A percentile compares a stretch with the other conserved stretches of the same genome.
phyloP scores from a whole-genome alignment of 345 rosid genomes.

The Rubroshorea leprosula region DNA sequence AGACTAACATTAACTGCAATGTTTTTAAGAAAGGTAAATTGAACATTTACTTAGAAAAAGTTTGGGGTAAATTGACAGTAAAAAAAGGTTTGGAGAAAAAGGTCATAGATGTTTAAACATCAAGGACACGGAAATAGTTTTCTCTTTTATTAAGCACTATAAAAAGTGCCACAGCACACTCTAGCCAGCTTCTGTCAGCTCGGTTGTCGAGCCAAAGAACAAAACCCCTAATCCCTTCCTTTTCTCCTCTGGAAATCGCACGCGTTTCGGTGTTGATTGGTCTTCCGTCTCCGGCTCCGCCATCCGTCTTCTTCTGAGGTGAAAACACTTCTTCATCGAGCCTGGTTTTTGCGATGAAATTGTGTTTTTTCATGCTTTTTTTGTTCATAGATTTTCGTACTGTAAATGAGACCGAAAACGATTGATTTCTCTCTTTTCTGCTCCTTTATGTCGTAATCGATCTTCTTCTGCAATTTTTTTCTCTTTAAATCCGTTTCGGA shows the following conservation, averaged over 20 bases:
- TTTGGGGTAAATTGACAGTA: too few relatives aligned
- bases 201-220: not conserved
- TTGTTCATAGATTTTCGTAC: too few relatives aligned
- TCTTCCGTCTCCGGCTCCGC: not conserved
- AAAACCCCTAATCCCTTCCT: not conserved
- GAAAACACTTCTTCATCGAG: not conserved
- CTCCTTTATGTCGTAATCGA: not conserved
- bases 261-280: constrained; percentile 3
- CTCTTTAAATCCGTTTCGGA: not conserved
- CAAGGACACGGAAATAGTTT: too few relatives aligned
- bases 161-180: not conserved
- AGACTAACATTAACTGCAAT: not conserved
- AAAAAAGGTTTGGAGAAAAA: too few relatives aligned
- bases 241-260: not conserved
- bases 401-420: too few relatives aligned
- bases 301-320: not conserved
- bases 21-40: too few relatives aligned
- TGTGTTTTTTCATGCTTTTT: not conserved
- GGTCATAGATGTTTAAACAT: too few relatives aligned
- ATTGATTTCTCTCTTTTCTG: not conserved
- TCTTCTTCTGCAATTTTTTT: not conserved
- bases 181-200: not conserved
- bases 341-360: not conserved
- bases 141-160: not conserved
- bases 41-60: too few relatives aligned